Conservation (phyloP, 345 rosid genomes). For the Orychophragmus violaceus region DNA sequence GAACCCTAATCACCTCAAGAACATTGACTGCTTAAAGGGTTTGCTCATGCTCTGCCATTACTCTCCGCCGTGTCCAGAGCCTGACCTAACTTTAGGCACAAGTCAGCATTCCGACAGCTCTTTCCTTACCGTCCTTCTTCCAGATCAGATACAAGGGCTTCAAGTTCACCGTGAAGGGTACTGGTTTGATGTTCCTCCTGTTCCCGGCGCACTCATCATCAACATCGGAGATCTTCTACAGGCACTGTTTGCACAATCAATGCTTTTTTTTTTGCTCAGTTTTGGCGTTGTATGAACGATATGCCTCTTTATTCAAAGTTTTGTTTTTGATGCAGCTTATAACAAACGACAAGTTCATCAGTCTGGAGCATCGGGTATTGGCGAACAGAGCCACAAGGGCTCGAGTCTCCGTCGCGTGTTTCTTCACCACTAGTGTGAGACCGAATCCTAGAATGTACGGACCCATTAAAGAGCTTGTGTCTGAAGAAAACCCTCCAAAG, state of each 20-base stretch:
- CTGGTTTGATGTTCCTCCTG: slow-evolving; percentile 42
- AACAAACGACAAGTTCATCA: slow-evolving; percentile 37
- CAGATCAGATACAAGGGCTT: slow-evolving; percentile 54
- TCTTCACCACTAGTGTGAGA: slow-evolving; percentile 21
- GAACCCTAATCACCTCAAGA: slow-evolving; percentile 31
- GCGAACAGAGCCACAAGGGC: slow-evolving; percentile 31
- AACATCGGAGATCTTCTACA: slow-evolving; percentile 56
- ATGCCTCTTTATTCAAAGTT: neutral
- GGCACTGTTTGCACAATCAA: slow-evolving; percentile 28
- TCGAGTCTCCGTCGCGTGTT: slow-evolving; percentile 39
- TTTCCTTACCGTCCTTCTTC: slow-evolving; percentile 51
- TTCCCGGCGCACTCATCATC: slow-evolving; percentile 44
- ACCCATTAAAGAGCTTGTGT: slow-evolving; percentile 41
- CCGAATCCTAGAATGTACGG: slow-evolving; percentile 24
- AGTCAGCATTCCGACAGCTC: slow-evolving; percentile 38
- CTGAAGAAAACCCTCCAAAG: too few relatives aligned
- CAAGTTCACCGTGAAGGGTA: slow-evolving; percentile 34
- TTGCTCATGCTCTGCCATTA: slow-evolving; percentile 38
- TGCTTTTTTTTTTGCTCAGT: neutral
- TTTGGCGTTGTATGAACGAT: neutral
- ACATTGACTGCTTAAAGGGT: slow-evolving; percentile 38
- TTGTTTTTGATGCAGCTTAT: slow-evolving; percentile 27
- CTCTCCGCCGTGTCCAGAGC: slow-evolving; percentile 52
- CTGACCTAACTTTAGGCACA: slow-evolving; percentile 45
- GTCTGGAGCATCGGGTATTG: slow-evolving; percentile 40